These are phyloP conservation scores for Pharnaceum exiguum DNA, from an alignment of 148 eudicot species.

Conservation along the genomic window DNA sequence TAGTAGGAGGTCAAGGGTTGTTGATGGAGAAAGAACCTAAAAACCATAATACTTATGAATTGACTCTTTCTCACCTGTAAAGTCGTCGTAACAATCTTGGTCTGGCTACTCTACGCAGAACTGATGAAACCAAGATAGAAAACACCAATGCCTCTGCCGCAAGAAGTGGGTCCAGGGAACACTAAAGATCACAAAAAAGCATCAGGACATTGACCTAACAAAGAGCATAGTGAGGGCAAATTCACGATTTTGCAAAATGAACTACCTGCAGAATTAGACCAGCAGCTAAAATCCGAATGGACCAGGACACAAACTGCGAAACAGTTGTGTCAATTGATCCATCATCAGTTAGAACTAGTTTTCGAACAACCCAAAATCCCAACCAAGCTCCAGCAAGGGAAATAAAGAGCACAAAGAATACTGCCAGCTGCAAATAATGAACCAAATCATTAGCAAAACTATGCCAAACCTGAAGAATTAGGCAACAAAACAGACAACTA, in stretches of 20 bases:
- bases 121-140: slow-evolving; percentile 43
- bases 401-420: slow-evolving; percentile 56
- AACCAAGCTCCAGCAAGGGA: slow-evolving; percentile 86
- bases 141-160: slow-evolving; percentile 55
- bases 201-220: background rate
- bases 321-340: slow-evolving; percentile 63
- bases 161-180: slow-evolving; percentile 76
- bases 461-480: no score
- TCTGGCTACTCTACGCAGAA: slow-evolving; percentile 34
- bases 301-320: slow-evolving; percentile 75
- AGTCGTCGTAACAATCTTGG: slow-evolving; percentile 35
- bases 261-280: slow-evolving; percentile 78
- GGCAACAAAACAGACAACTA: no score
- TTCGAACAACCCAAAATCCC: slow-evolving; percentile 95
- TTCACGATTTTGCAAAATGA: background rate
- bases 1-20: no score
- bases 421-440: slow-evolving; percentile 56
- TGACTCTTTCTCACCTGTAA: slow-evolving; percentile 40
- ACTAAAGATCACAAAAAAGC: slow-evolving; percentile 34
- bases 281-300: slow-evolving; percentile 67
- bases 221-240: background rate
- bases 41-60: background rate
- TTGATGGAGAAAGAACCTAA: no score
- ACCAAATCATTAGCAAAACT: slow-evolving; percentile 2
- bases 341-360: slow-evolving; percentile 70